Conservation (phyloP, 371 early-diverging fungal species). For the Zopfochytrium polystomum region DNA sequence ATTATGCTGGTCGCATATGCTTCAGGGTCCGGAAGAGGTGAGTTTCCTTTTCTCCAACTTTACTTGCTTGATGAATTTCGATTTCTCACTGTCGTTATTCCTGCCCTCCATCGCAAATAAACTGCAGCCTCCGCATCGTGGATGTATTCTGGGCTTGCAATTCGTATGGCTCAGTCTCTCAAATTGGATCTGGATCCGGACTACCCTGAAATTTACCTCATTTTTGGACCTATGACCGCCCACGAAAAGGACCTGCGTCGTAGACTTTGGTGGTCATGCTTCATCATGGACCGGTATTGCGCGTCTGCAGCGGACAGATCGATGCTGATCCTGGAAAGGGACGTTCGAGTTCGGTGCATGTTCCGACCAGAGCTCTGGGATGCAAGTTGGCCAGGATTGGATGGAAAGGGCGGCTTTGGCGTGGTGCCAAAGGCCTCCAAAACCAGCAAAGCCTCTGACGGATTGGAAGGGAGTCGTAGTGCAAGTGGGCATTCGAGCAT, state of each 20-base stretch:
- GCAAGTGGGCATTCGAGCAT: too few species aligned
- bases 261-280: conserved; percentile 15
- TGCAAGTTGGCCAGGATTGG: background rate
- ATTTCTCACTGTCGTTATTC: background rate
- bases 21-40: conserved; percentile 14
- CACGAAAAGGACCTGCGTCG: conserved; percentile 15
- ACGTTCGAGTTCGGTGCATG: conserved; percentile 8
- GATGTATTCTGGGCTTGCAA: conserved; percentile 36
- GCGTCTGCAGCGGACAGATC: conserved; percentile 16
- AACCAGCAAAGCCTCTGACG: too few species aligned
- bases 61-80: background rate
- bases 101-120: background rate
- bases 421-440: too few species aligned
- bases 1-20: conserved; percentile 22
- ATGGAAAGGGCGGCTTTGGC: background rate
- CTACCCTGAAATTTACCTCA: conserved; percentile 5
- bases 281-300: conserved; percentile 20
- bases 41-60: background rate
- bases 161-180: conserved; percentile 34
- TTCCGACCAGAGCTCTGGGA: too few species aligned
- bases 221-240: conserved; percentile 6
- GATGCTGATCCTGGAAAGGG: conserved; percentile 9
- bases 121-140: conserved; percentile 23
- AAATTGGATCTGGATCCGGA: conserved; percentile 36
- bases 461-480: too few species aligned